Evolutionary conservation across 106 monocot species (phyloP).

Genomic region (Dioscorea dumetorum): DNA sequence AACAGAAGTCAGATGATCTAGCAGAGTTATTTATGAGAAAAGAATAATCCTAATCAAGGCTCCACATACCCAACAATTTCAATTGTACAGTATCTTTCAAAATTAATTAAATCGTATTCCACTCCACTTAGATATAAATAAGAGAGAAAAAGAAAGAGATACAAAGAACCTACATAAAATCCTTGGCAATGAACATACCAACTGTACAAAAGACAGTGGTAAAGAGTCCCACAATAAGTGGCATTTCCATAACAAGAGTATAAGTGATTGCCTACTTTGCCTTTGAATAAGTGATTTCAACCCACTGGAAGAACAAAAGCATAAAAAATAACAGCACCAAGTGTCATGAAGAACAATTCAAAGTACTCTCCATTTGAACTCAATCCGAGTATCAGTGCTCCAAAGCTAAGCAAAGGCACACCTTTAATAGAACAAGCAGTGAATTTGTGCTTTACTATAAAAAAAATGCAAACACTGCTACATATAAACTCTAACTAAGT

Average conservation of each 20-base stretch:
- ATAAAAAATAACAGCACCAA: conserved; percentile 38
- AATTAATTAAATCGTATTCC: no score
- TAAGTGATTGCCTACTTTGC: conserved; percentile 5
- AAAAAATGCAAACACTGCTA: conserved; percentile 37
- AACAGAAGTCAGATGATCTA: no score
- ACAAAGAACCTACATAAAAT: conserved; percentile 60
- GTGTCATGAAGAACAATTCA: conserved; percentile 35
- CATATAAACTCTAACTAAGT: conserved; percentile 43
- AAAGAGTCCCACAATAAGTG: conserved; percentile 1
- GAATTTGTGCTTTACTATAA: conserved; percentile 45
- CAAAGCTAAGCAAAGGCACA: conserved; percentile 34
- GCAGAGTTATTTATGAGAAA: no score
- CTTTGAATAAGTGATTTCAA: background rate
- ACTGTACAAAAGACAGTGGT: conserved; percentile 43
- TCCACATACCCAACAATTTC: no score
- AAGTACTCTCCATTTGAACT: conserved; percentile 24
- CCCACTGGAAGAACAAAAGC: no score
- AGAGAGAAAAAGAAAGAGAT: no score
- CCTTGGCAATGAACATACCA: conserved; percentile 51
- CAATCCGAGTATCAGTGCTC: conserved; percentile 39
- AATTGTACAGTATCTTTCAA: no score
- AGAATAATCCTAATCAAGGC: no score
- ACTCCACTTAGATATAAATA: no score
- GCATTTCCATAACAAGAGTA: conserved; percentile 56
- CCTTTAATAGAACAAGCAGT: conserved; percentile 47